Evolutionary conservation across 2,329 filamentous ascomycete species (phyloP), one percentile per base, ranked within the genome.

Genomic region (Pseudopyricularia javanii): DNA sequence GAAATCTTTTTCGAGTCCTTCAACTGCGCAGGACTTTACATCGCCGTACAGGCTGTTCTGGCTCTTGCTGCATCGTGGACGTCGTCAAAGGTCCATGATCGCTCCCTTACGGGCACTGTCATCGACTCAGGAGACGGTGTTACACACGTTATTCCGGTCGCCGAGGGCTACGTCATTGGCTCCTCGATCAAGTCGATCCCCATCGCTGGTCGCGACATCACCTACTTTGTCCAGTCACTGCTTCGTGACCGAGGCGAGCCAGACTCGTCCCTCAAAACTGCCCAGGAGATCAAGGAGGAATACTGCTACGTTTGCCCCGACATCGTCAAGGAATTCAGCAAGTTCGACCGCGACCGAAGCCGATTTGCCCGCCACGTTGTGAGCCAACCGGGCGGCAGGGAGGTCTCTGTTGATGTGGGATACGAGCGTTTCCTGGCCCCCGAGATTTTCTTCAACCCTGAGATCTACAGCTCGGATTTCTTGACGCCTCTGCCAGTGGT

Each of bases 1-100:
- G 93, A 98, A 69, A 98, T 98, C 71, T 96, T 98, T 82, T 98
- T 98, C 74, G 93, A 98, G 68, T 97, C 93, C 3, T 98, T 98
- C 78, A 98, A 98, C 74, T 97, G 93, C 69, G 91, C 93, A 54
- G 93, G 93, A 72, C 84, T 98, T 59, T 98, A 98, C 72, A 98
- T 98, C 67, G 93, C 93, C 48, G 93, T 98, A 14, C 93, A 98
- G 72, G 93, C 93, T 32, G 93, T 98, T 22, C 84, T 98, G 53
- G 93, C 94, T 15, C 81, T 98, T 47, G 93, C 93, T 47, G 93
- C 94, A 20, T 97, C 93, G 8, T 98, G 93, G 93, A 98, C 93
- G 28, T 96, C 91, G 49, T 95, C 91, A 52, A 98, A 97, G 74
- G 91, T 97, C 15, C 91, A 91, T 49, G 93, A 98, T 64, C 83